Base-by-base conservation (phyloP, 805 yeast species). In the Candida railenensis region DNA sequence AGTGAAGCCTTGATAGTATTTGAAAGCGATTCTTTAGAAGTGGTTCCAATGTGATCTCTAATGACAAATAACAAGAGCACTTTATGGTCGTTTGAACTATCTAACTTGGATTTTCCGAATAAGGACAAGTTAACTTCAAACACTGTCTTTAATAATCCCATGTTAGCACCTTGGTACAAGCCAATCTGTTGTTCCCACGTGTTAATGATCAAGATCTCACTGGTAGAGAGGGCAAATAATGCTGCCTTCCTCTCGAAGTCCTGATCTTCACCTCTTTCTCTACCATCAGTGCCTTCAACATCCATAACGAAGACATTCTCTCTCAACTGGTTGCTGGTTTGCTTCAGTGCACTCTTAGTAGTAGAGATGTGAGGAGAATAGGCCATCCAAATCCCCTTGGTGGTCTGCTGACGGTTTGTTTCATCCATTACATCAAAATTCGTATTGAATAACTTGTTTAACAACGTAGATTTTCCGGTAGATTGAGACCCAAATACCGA, bases 281-380 rank as follows among this genome's bases (percentile, higher is more conserved):
- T 79, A 42, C 99, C 98, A 69, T 94, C 99, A 0, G 97, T 91
- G 42, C 99, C 99, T 68, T 94, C 99, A n/a, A 94, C 98, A 62
- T 94, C 99, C 78, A 94, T 78, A 2, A 94, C 95, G 50, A 89
- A 77, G 9, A 89, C 73, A 51, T 81, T 74, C 22, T 63, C 60
- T 15, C 28, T 40, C 62, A 30, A 16, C n/a, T 22, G 30, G 16
- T 43, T 41, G n/a, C 42, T 40, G 9, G 47, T 18, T 12, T 40
- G 43, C 28, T 52, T 47, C 11, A 47, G 33, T 2, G 42, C 33
- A 3, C 46, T 44, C 4, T 40, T 42, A 2, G 55, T 52, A 11
- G 53, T 51, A 12, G 57, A 63, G 20, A 70, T 63, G 3, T 54
- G 55, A 2, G 76, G 77, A 8, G 53, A 65, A 46, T 64, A 59